These are phyloP conservation scores for Neopestalotiopsis clavispora DNA, from an alignment of 2,329 filamentous ascomycete species.

Conservation along the genomic window DNA sequence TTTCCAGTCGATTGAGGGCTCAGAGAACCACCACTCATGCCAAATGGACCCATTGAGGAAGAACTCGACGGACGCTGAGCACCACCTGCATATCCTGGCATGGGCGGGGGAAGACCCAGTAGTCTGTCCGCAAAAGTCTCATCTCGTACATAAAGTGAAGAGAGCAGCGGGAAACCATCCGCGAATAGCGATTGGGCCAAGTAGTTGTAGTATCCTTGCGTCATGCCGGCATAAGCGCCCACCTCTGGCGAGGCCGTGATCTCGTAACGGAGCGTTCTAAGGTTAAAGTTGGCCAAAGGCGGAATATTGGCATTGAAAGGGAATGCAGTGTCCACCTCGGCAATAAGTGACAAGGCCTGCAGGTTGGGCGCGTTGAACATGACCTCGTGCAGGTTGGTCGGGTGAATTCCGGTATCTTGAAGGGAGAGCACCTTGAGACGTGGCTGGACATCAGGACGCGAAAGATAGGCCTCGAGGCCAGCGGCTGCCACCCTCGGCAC, in stretches of 20 bases:
- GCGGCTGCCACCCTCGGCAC: conserved; percentile 72
- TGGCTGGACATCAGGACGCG: conserved; percentile 60
- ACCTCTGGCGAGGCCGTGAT: conserved; percentile 67
- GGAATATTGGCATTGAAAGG: conserved; percentile 56
- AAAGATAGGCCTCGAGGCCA: conserved; percentile 74
- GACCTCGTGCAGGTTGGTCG: conserved; percentile 64
- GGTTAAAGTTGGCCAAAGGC: conserved; percentile 69
- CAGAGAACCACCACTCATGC: conserved; percentile 30
- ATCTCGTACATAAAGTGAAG: conserved; percentile 84
- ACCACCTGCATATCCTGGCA: conserved; percentile 45
- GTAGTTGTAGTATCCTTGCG: conserved; percentile 79
- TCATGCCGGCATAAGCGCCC: conserved; percentile 61
- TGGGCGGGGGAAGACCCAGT: conserved; percentile 70
- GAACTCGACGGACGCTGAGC: conserved; percentile 41
- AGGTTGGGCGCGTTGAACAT: conserved; percentile 63
- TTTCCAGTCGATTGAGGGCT: conserved; percentile 26
- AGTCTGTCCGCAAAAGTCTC: conserved; percentile 81
- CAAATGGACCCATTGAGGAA: conserved; percentile 35
- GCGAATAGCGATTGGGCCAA: conserved; percentile 81
- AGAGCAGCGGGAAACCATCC: conserved; percentile 74
- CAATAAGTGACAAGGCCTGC: conserved; percentile 59
- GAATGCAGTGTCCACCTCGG: conserved; percentile 55
- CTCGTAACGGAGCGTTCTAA: conserved; percentile 81
- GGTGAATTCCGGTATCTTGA: conserved; percentile 72
- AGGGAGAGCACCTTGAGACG: conserved; percentile 72